phyloP scores from a whole-genome alignment of 257 asterid species.

The Thymus quinquecostatus region DNA sequence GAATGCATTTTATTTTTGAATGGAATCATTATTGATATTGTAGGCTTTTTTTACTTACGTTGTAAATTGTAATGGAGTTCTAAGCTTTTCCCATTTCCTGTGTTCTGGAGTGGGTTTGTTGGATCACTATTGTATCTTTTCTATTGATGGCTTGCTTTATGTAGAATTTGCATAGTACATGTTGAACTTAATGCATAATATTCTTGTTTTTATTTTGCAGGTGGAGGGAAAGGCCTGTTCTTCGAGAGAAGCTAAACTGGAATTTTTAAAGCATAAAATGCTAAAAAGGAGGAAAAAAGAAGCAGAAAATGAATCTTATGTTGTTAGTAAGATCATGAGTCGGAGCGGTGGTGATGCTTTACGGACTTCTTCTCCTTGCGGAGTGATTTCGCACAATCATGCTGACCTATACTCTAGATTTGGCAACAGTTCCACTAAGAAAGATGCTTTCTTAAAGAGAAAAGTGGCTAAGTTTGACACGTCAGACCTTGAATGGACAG shows the following conservation, averaged over 20 bases:
- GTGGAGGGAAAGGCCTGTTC: constrained; percentile 48
- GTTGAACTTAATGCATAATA: constrained; percentile 6
- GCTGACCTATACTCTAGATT: constrained; percentile 41
- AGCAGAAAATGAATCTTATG: constrained; percentile 47
- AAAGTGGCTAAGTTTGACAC: constrained; percentile 74
- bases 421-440: constrained; percentile 51
- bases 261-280: constrained; percentile 84
- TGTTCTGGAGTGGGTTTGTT: neutral
- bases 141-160: neutral
- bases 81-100: constrained; percentile 8
- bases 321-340: constrained; percentile 51
- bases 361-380: constrained; percentile 72
- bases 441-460: constrained; percentile 62
- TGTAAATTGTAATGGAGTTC: neutral
- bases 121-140: neutral
- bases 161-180: neutral
- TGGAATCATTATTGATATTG: neutral
- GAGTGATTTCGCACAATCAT: constrained; percentile 58
- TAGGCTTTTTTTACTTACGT: neutral
- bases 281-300: constrained; percentile 72
- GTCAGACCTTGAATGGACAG: constrained; percentile 81
- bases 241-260: constrained; percentile 86
- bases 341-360: constrained; percentile 86
- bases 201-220: constrained; percentile 22
- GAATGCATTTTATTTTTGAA: neutral